Evolutionary conservation across 2,329 filamentous ascomycete genomes (phyloP), one percentile per base, ranked within the genome.

Genomic region (Meredithiella fracta): DNA sequence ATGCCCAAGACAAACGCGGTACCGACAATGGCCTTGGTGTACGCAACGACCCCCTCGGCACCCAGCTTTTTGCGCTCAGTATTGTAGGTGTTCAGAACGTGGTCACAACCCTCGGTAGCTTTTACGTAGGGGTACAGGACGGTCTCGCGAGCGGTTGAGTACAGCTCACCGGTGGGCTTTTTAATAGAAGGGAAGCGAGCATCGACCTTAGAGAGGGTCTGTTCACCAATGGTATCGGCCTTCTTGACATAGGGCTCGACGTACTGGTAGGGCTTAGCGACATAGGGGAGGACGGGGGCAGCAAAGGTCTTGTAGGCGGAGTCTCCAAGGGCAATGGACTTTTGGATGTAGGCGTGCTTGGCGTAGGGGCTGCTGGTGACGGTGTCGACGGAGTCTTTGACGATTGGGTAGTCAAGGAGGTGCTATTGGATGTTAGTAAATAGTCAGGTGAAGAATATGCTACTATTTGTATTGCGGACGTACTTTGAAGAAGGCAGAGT

Each of bases 181-280:
- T 83, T 86, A 67, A 91, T 75, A 59, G 78, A 74, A 54, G 86
- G 86, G 67, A 89, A 83, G 60, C 73, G 77, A 67, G 78, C 70
- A 62, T 91, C 86, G 62, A 91, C 72, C 64, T 76, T 79, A 63
- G 69, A 72, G 61, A 91, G 74, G n/a, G 83, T 79, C 66, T 79
- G 74, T 68, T 88, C 82, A 61, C 83, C 85, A 54, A 94, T 70
- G 58, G 78, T 71, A 67, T 97, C 92, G 65, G 82, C 90, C 68
- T 83, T 87, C 67, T 80, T 74, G 61, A 94, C 78, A 70, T 96
- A 96, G 0, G 91, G 90, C 54, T 82, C 82, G 60, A 94, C 78
- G 67, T 86, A 92, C 65, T 79, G 76, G 72, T 88, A 91, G 37
- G 90, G 89, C 63, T 78, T 85, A 57, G 61, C 68, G 34, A 58